Base-by-base conservation (phyloP, 305 asterid species). In the Fraxinus xanthoxyloides region DNA sequence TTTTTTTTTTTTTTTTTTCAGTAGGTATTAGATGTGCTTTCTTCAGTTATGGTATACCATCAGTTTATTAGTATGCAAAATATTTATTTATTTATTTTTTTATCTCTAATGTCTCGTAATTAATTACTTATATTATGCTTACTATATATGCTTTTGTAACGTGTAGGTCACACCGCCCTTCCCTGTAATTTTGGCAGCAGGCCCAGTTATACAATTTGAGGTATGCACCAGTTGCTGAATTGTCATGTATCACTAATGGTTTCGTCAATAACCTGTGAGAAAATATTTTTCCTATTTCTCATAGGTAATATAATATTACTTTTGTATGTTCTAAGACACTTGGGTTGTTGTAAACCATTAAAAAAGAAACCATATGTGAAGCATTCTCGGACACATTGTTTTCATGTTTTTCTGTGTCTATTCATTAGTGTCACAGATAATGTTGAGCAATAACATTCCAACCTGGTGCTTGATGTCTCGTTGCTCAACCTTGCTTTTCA, bases 121-220 rank as follows among this genome's bases (percentile, higher is more conserved):
- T 72, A 32, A 7, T 35, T 72, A 72, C 77, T 34, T 72, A 72
- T 34, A 38, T 34, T 72, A 21, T 3, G 0, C 46, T 40, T 83
- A 69, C 79, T 81, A 54, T 88, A 40, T 80, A 72, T 81, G 74
- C 70, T 80, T 87, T 84, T 78, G 46, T 19, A 43, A 75, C 86
- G 83, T 86, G 88, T 84, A 97, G 98, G 98, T 93, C 54, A 94
- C 98, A 35, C 98, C 99, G 74, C 84, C 98, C 19, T 90, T 92
- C 82, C 98, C 98, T 26, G 85, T 93, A 81, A 56, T 88, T 80
- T 82, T 95, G 83, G 97, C 97, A 74, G 90, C 93, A 61, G 86
- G 91, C 77, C 99, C 98, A 0, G 61, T 92, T 82, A 82, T 97
- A 81, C 97, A 95, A 87, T 95, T 94, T 90, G 97, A 97, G 98